Evolutionary conservation across 805 yeast genomes (phyloP), one percentile per base, ranked within the genome.

Genomic region (Zygotorulaspora danielsina): DNA sequence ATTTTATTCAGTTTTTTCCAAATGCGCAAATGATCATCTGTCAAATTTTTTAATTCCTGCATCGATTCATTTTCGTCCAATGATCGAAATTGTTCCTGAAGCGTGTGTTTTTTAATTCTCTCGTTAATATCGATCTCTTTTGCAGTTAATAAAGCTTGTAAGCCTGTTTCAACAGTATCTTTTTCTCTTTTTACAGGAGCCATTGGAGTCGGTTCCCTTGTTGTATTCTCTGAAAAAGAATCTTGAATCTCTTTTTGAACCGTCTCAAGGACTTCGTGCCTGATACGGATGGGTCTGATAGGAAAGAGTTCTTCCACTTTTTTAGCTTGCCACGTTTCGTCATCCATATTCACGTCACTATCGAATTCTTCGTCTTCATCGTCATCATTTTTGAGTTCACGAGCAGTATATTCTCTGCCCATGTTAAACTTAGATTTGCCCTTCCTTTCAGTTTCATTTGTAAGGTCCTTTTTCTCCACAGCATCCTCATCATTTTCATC

Each of bases 211-310:
- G 50, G 49, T 30, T 58, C 63, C 21, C 59, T 46, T 5, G 63
- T 51, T 7, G 52, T 35, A 9, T 43, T 41, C 12, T 42, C 53
- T 6, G 56, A 49, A 12, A 59, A 44, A 3, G 63, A 43, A 20
- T 54, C 61, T 27, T 62, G 59, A 2, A 59, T 46, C 5, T 46
- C 61, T 17, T 44, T 50, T 40, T 68, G 66, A 15, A 65, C 57
- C 1, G 57, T 43, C 3, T 58, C 64, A 11, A 65, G 55, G n/a
- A 63, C 72, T 25, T 61, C 65, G 38, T 67, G 71, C 21, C 68
- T 71, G 8, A 67, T 64, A 60, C 87, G 71, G 7, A 69, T 69
- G 1, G 90, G 85, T 50, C 88, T 72, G 4, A 83, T 80, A 0
- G 90, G 90, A 66, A 83, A 81, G 21, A 81, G 58, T 13, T 54